Conservation (phyloP, 495 filamentous ascomycete species). For the Neurospora hispaniola region DNA sequence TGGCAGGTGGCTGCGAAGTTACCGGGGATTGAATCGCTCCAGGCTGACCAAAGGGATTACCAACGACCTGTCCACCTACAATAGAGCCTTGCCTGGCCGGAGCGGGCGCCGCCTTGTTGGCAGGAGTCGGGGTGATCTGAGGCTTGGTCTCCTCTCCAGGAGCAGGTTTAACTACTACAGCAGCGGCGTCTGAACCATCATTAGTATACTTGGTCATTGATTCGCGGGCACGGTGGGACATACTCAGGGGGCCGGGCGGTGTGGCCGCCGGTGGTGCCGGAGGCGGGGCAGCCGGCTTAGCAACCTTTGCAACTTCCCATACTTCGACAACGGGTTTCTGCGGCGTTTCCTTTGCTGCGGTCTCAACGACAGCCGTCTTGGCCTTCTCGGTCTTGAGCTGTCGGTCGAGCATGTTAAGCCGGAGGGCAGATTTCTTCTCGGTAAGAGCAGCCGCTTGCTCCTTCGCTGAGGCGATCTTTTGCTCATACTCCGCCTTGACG, state of each 20-base stretch:
- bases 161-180: slow-evolving; percentile 2
- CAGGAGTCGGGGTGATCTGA: not conserved
- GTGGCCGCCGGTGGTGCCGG: slow-evolving; percentile 20
- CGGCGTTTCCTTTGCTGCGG: slow-evolving; percentile 73
- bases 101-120: not conserved
- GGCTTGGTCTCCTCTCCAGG: slow-evolving; percentile 17
- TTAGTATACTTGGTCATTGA: slow-evolving; percentile 10
- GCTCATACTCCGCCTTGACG: slow-evolving; percentile 34
- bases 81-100: not conserved
- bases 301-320: slow-evolving; percentile 66
- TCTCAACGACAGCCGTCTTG: slow-evolving; percentile 68
- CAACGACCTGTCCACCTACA: not conserved
- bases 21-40: slow-evolving; percentile 1
- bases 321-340: slow-evolving; percentile 71
- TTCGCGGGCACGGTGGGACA: not conserved
- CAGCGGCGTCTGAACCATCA: slow-evolving; percentile 4
- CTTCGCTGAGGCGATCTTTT: slow-evolving; percentile 40
- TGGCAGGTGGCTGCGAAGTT: not conserved
- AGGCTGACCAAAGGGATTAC: slow-evolving; percentile 17
- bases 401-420: slow-evolving; percentile 73
- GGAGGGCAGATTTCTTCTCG: slow-evolving; percentile 54
- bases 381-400: slow-evolving; percentile 50
- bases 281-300: slow-evolving; percentile 47
- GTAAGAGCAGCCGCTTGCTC: slow-evolving; percentile 45
- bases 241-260: not conserved